A percentile compares a stretch with the other conserved stretches of the same genome.
Conservation (phyloP, 2,329 filamentous ascomycete species). For the Cryphonectria japonica region DNA sequence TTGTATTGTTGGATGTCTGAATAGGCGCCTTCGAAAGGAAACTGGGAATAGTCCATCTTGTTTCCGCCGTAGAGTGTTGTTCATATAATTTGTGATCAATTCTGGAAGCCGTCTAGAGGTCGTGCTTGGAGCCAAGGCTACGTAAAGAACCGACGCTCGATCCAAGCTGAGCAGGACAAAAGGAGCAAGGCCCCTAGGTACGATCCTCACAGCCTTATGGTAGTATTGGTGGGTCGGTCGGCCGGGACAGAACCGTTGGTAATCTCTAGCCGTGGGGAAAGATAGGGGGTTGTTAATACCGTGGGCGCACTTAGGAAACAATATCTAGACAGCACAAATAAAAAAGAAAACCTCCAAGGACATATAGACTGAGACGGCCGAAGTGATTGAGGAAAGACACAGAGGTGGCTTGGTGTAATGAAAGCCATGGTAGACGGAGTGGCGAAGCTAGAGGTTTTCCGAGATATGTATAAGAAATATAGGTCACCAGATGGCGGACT, state of each 20-base stretch:
- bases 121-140: background rate
- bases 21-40: slow-evolving; percentile 12
- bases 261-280: slow-evolving; percentile 5
- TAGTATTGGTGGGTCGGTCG: slow-evolving; percentile 5
- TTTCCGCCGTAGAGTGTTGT: background rate
- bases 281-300: background rate
- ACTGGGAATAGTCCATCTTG: slow-evolving; percentile 20
- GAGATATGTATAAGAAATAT: slow-evolving; percentile 28
- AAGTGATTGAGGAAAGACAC: slow-evolving; percentile 1
- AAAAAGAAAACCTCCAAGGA: slow-evolving; percentile 19
- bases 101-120: background rate
- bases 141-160: background rate
- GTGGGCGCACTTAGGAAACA: slow-evolving; percentile 13
- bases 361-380: background rate
- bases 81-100: background rate
- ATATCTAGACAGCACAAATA: slow-evolving; percentile 16
- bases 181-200: slow-evolving; percentile 11
- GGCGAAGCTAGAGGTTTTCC: slow-evolving; percentile 24
- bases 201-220: slow-evolving; percentile 20
- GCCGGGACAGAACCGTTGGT: background rate
- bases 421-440: slow-evolving; percentile 23
- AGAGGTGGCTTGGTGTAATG: slow-evolving; percentile 13
- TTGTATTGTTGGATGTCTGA: slow-evolving; percentile 15
- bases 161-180: background rate
- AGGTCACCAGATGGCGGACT: slow-evolving; percentile 13